phyloP scores from a whole-genome alignment of 2,329 filamentous ascomycete species.

The Pseudogymnoascus sp. region DNA sequence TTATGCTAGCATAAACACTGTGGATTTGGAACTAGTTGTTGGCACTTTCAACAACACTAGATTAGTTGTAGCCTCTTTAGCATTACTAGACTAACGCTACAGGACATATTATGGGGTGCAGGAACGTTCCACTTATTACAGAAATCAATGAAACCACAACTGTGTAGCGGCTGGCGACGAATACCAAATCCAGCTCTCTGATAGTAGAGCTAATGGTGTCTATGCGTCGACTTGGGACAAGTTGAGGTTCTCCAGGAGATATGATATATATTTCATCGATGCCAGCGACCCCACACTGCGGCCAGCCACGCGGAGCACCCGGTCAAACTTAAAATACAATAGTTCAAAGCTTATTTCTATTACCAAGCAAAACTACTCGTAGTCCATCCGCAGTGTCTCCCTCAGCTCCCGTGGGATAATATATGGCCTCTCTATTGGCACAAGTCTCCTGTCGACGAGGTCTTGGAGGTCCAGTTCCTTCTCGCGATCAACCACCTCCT shows the following conservation, averaged over 20 bases:
- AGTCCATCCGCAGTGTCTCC: slow-evolving; percentile 28
- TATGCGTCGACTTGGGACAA: not conserved
- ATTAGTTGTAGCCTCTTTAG: not conserved
- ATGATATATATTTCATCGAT: not conserved
- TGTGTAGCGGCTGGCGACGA: not conserved
- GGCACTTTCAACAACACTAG: not conserved
- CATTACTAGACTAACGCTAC: not conserved
- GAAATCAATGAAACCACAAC: not conserved
- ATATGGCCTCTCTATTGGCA: slow-evolving; percentile 40
- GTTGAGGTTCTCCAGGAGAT: not conserved
- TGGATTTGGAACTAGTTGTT: too few relatives aligned
- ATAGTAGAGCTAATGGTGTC: not conserved
- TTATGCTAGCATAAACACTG: not conserved
- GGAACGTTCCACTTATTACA: not conserved
- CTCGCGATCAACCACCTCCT: slow-evolving; percentile 33
- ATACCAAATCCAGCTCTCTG: not conserved
- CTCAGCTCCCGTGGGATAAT: slow-evolving; percentile 32
- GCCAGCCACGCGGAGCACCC: not conserved
- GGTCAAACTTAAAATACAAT: not conserved
- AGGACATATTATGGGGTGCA: not conserved
- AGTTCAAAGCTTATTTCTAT: not conserved
- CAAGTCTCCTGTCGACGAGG: slow-evolving; percentile 31
- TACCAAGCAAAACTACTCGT: not conserved
- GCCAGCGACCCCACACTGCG: not conserved
- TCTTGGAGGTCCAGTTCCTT: slow-evolving; percentile 28